Conservation (phyloP, 306 rosid species). For the Trichosanthes cucumerina region DNA sequence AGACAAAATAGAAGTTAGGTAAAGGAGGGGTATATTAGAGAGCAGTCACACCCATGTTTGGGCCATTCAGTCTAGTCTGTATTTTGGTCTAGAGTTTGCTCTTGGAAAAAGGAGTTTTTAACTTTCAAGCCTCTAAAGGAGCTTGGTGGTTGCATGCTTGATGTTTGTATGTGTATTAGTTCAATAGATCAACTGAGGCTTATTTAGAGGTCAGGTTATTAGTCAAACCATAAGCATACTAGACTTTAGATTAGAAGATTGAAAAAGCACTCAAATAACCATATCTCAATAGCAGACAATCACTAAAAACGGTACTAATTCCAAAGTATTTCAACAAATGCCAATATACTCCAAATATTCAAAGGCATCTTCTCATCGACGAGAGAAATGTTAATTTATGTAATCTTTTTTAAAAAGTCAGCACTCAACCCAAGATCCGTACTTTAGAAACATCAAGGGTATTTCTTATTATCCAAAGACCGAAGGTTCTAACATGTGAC, state of each 20-base stretch:
- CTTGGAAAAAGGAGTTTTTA: not conserved
- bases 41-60: not conserved
- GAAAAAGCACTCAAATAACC: not conserved
- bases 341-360: not conserved
- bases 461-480: too few relatives aligned
- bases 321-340: not conserved
- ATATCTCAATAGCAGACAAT: not conserved
- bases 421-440: too few relatives aligned
- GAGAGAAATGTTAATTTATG: not conserved
- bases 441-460: too few relatives aligned
- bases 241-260: not conserved
- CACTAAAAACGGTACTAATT: not conserved
- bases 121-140: not conserved
- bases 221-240: not conserved
- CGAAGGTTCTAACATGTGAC: too few relatives aligned
- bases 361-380: not conserved
- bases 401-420: not conserved
- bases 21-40: not conserved
- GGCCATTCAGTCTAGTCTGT: not conserved
- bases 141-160: not conserved
- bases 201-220: not conserved
- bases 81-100: not conserved
- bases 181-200: not conserved
- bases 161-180: not conserved
- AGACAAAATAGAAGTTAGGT: not conserved